Percentiles rank a stretch among this genome's conserved stretches.
Evolutionary conservation across 768 basidiomycete genomes (phyloP).

Genomic region (Termitomyces sp.): DNA sequence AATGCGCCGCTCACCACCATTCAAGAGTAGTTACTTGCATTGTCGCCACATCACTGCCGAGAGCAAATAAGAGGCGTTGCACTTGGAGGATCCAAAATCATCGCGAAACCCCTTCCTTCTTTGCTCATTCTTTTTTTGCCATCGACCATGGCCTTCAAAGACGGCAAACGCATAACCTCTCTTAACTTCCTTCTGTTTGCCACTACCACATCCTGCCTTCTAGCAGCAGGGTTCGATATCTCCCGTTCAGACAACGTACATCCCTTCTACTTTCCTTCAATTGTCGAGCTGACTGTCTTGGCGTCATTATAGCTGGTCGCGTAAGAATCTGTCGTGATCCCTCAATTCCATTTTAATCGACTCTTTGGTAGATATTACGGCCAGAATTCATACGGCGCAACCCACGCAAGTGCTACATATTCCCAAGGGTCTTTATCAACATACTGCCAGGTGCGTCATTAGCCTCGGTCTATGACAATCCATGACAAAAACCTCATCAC

Average conservation of each 20-base stretch:
- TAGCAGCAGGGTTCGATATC: constrained; percentile 24
- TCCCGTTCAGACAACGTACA: constrained; percentile 32
- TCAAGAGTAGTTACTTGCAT: constrained; percentile 3
- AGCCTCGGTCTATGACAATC: background rate
- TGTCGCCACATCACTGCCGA: background rate
- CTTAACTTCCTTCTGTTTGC: background rate
- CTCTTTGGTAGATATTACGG: constrained; percentile 56
- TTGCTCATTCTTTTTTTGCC: background rate
- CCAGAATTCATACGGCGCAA: constrained; percentile 68
- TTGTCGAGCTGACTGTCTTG: background rate
- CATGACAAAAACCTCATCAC: no score
- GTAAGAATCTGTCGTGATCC: constrained; percentile 25
- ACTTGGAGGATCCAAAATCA: background rate
- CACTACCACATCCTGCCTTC: background rate
- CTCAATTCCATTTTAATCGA: background rate
- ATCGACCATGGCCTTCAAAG: constrained; percentile 6
- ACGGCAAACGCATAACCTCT: background rate
- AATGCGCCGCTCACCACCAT: constrained; percentile 6
- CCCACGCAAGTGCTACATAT: constrained; percentile 39
- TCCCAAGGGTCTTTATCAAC: constrained; percentile 55
- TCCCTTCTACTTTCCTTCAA: background rate
- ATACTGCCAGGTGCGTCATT: constrained; percentile 52
- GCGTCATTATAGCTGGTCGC: constrained; percentile 40
- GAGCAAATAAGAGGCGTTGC: constrained; percentile 5
- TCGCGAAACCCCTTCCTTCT: constrained; percentile 1